Evolutionary conservation across 495 filamentous ascomycete genomes (phyloP).

Genomic region (Parachaetomium inaequale): DNA sequence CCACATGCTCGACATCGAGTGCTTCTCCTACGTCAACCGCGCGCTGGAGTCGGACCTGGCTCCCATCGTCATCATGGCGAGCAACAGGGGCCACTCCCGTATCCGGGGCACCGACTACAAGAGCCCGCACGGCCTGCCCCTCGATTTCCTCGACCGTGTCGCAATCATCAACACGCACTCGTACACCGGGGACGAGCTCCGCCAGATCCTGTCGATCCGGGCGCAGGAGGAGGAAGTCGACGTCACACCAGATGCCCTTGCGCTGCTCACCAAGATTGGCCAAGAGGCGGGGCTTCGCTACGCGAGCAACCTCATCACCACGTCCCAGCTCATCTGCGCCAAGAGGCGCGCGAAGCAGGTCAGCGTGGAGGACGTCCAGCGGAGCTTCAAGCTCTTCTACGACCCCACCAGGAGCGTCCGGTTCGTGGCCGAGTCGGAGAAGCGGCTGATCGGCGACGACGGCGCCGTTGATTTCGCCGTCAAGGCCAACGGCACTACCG

Average conservation of each 20-base stretch:
- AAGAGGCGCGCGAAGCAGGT: slow-evolving; percentile 81
- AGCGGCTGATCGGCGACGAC: slow-evolving; percentile 84
- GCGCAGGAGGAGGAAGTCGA: slow-evolving; percentile 96
- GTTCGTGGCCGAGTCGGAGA: slow-evolving; percentile 86
- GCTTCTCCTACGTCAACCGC: slow-evolving; percentile 97
- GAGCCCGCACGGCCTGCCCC: slow-evolving; percentile 86
- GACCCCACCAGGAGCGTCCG: slow-evolving; percentile 82
- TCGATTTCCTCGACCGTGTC: slow-evolving; percentile 94
- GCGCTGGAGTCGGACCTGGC: slow-evolving; percentile 90
- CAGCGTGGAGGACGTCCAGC: slow-evolving; percentile 80
- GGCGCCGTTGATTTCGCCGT: slow-evolving; percentile 70
- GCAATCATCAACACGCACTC: slow-evolving; percentile 93
- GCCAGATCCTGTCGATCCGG: slow-evolving; percentile 83
- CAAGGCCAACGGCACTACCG: slow-evolving; percentile 40
- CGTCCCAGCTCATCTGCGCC: slow-evolving; percentile 70
- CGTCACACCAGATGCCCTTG: slow-evolving; percentile 79
- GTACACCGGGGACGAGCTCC: slow-evolving; percentile 82
- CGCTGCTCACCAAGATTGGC: slow-evolving; percentile 90
- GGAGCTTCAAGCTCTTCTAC: slow-evolving; percentile 90
- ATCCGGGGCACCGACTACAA: slow-evolving; percentile 91
- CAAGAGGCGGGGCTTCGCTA: slow-evolving; percentile 90
- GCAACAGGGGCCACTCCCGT: slow-evolving; percentile 86
- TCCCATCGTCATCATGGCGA: slow-evolving; percentile 99
- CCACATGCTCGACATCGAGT: slow-evolving; percentile 99
- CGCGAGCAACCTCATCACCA: slow-evolving; percentile 93